Conservation (phyloP, 331 rosid species). For the Malus hybrid region DNA sequence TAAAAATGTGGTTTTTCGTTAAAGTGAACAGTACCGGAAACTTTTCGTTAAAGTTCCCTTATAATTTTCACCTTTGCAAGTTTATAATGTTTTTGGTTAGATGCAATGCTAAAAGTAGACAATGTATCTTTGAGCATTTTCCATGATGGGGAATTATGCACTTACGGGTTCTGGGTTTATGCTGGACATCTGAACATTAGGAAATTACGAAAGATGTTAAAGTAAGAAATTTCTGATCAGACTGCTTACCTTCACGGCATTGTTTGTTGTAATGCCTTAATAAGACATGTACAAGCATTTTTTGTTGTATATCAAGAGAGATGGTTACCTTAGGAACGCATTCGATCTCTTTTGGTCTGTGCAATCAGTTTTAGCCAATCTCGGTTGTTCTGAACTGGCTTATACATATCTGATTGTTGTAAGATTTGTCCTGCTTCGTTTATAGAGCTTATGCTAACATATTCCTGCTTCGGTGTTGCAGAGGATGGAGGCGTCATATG, state of each 20-base stretch:
- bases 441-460: background rate
- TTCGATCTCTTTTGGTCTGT: background rate
- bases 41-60: no score
- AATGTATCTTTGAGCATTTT: background rate
- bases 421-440: background rate
- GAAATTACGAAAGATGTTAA: background rate
- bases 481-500: conserved; percentile 74
- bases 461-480: conserved; percentile 20
- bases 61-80: background rate
- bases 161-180: background rate
- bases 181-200: background rate
- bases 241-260: background rate
- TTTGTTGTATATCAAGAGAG: background rate
- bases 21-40: no score
- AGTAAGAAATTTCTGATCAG: background rate
- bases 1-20: no score
- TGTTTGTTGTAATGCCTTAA: background rate
- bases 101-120: background rate
- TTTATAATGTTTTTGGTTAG: background rate
- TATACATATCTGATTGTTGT: background rate
- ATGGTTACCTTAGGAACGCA: background rate
- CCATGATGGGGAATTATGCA: background rate
- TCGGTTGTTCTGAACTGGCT: background rate
- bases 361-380: background rate
- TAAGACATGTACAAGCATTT: background rate